These are phyloP conservation scores for Ophiorrhiza pumila DNA, from an alignment of 257 asterid species.

Conservation along the genomic window DNA sequence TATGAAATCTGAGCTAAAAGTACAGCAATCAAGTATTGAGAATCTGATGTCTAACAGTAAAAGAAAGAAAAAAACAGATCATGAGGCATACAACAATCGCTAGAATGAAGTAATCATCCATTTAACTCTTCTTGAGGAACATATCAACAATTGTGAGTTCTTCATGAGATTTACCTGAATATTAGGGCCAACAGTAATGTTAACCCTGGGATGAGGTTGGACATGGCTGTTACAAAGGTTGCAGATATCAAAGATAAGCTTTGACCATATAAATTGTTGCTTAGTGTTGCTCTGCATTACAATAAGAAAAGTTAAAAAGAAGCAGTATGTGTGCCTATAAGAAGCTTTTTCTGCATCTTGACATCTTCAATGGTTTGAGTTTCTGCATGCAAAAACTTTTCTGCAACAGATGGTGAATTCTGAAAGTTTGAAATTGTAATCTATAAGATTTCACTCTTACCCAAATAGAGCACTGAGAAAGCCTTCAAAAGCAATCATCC, in stretches of 20 bases:
- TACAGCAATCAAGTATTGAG: background rate
- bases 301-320: background rate
- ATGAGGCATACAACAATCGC: background rate
- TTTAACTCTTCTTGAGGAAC: too few relatives aligned
- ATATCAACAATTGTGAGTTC: background rate
- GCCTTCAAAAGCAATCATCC: slow-evolving; percentile 40
- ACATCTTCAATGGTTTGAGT: too few relatives aligned
- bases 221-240: slow-evolving; percentile 53
- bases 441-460: slow-evolving; percentile 30
- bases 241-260: slow-evolving; percentile 53
- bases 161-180: slow-evolving; percentile 34
- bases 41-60: background rate
- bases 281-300: slow-evolving; percentile 51
- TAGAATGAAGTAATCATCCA: background rate
- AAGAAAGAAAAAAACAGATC: background rate
- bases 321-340: too few relatives aligned
- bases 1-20: background rate
- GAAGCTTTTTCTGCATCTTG: too few relatives aligned
- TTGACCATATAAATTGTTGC: slow-evolving; percentile 52
- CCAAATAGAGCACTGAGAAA: slow-evolving; percentile 48
- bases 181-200: slow-evolving; percentile 48
- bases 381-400: too few relatives aligned
- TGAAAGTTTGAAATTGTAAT: too few relatives aligned
- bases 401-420: too few relatives aligned
- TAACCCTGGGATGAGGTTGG: slow-evolving; percentile 54